These are phyloP conservation scores for Prototheca wickerhamii DNA, from an alignment of 163 green algal genomes.

Conservation along the genomic window DNA sequence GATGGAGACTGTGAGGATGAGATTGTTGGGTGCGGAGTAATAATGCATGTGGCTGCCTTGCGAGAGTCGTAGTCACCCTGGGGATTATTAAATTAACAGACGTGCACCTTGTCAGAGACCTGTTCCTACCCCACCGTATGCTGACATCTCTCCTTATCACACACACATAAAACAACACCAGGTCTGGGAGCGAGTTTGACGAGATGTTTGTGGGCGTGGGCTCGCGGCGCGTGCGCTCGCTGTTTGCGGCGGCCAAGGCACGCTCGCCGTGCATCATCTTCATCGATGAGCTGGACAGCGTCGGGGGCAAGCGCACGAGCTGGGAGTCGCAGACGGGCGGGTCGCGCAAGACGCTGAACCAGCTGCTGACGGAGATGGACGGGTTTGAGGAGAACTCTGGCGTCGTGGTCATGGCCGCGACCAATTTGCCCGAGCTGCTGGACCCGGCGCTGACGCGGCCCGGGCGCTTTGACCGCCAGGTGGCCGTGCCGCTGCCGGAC, in stretches of 20 bases:
- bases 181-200: constrained; percentile 93
- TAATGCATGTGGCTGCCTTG: neutral
- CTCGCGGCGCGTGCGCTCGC: constrained; percentile 71
- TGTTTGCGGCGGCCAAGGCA: constrained; percentile 93
- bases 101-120: neutral
- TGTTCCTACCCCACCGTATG: too few relatives aligned
- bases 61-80: neutral
- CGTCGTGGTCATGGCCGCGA: constrained; percentile 95
- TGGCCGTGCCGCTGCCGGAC: constrained; percentile 85
- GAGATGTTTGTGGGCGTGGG: constrained; percentile 94
- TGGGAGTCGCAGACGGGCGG: constrained; percentile 54
- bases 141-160: neutral
- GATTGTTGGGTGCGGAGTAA: neutral
- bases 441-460: constrained; percentile 84
- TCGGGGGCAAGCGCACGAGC: constrained; percentile 77
- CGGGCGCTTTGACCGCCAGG: constrained; percentile 82
- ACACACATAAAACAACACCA: constrained; percentile 8
- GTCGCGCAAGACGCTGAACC: constrained; percentile 91
- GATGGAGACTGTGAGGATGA: too few relatives aligned
- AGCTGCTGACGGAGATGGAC: constrained; percentile 97
- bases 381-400: constrained; percentile 85
- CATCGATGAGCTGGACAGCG: constrained; percentile 98
- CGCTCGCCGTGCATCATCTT: constrained; percentile 98
- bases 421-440: constrained; percentile 89
- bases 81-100: neutral